Conservation (phyloP, 768 basidiomycete species). For the Pleurotus citrinopileatus region DNA sequence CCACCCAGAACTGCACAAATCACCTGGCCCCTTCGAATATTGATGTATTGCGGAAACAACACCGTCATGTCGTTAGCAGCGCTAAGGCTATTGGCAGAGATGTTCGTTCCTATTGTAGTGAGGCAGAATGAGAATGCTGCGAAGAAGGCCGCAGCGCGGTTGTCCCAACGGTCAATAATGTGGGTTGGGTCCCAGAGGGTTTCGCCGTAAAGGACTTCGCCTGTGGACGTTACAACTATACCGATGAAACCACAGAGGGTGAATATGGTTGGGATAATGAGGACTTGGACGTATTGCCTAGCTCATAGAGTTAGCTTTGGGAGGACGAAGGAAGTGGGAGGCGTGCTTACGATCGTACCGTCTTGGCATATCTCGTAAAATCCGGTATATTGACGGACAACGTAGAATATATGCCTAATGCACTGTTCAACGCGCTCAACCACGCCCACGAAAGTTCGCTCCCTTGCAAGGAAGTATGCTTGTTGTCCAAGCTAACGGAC, state of each 20-base stretch:
- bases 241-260: slow-evolving; percentile 77
- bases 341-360: slow-evolving; percentile 59
- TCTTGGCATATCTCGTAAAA: slow-evolving; percentile 83
- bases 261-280: slow-evolving; percentile 76
- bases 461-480: slow-evolving; percentile 50
- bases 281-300: slow-evolving; percentile 67
- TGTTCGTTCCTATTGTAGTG: slow-evolving; percentile 69
- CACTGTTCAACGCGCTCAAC: slow-evolving; percentile 74
- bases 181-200: slow-evolving; percentile 70
- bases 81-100: slow-evolving; percentile 70
- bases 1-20: slow-evolving; percentile 81
- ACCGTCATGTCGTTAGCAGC: slow-evolving; percentile 87
- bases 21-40: slow-evolving; percentile 76
- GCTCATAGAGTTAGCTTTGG: slow-evolving; percentile 8
- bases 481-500: slow-evolving; percentile 52
- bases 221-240: slow-evolving; percentile 78
- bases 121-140: slow-evolving; percentile 71
- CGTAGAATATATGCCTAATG: slow-evolving; percentile 71
- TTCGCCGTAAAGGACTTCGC: slow-evolving; percentile 65
- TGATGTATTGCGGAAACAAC: slow-evolving; percentile 73
- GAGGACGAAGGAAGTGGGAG: slow-evolving; percentile 5
- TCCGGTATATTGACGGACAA: slow-evolving; percentile 82
- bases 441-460: slow-evolving; percentile 70
- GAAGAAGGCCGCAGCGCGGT: slow-evolving; percentile 85
- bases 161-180: slow-evolving; percentile 80